Percentiles rank a stretch among this genome's conserved stretches.
Conservation (phyloP, 2,329 filamentous ascomycete species). For the Neonectria coccinea region DNA sequence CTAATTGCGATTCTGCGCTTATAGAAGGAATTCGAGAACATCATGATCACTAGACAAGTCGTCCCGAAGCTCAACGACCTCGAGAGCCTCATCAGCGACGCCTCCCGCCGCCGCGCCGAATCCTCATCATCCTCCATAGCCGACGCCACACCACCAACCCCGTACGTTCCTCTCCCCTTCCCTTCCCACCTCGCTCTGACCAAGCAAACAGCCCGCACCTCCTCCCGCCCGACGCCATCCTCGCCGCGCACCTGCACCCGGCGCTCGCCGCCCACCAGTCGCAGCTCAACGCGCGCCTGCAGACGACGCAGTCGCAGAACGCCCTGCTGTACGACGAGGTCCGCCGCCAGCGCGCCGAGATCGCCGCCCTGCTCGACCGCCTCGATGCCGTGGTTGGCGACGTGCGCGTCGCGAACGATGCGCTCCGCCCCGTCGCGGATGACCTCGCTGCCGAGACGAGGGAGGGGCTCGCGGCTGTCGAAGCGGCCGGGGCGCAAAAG, state of each 20-base stretch:
- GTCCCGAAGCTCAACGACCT: constrained; percentile 70
- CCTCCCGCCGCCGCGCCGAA: constrained; percentile 49
- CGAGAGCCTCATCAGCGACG: constrained; percentile 66
- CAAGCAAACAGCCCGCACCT: constrained; percentile 62
- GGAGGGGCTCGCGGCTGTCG: constrained; percentile 42
- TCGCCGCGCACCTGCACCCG: constrained; percentile 67
- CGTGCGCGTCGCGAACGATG: constrained; percentile 63
- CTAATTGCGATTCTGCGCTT: constrained; percentile 11
- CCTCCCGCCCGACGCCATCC: constrained; percentile 63
- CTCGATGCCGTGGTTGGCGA: constrained; percentile 67
- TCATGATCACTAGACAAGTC: constrained; percentile 64
- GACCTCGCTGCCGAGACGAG: constrained; percentile 64
- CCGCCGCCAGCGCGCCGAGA: constrained; percentile 65
- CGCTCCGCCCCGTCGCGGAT: constrained; percentile 60
- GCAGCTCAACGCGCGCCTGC: constrained; percentile 67
- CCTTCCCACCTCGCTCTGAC: background rate
- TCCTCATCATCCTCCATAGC: constrained; percentile 34
- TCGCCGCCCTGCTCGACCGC: constrained; percentile 60
- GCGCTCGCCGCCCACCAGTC: constrained; percentile 65
- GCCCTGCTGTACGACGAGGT: constrained; percentile 64
- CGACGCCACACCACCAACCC: constrained; percentile 52
- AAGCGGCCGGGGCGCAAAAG: constrained; percentile 23
- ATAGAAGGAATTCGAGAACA: constrained; percentile 68
- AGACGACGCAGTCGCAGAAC: constrained; percentile 69
- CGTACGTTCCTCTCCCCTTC: constrained; percentile 53